Conservation (phyloP, 495 filamentous ascomycete species). For the Aspergillus carlsbadensis region DNA sequence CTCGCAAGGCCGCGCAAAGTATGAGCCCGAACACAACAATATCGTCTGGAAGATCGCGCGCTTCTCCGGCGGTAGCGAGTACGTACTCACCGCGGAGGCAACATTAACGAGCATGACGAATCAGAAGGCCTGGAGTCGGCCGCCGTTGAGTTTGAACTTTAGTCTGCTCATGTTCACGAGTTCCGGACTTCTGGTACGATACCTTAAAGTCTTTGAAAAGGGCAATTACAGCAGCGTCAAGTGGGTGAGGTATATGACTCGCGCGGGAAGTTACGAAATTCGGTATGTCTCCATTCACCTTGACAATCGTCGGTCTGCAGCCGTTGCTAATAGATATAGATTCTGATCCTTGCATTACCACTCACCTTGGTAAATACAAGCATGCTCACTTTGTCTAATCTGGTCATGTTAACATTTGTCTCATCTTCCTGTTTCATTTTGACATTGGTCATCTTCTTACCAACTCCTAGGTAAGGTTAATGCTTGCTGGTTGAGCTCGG, state of each 20-base stretch:
- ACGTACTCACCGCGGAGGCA: constrained; percentile 90
- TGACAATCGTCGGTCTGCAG: neutral
- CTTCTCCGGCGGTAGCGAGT: constrained; percentile 95
- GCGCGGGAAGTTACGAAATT: constrained; percentile 67
- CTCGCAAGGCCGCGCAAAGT: constrained; percentile 94
- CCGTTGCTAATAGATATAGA: constrained; percentile 1
- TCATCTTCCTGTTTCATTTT: neutral
- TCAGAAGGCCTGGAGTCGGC: constrained; percentile 95
- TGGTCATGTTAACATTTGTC: neutral
- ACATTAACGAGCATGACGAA: constrained; percentile 95
- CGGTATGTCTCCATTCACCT: constrained; percentile 35
- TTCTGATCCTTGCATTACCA: constrained; percentile 11
- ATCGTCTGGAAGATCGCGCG: constrained; percentile 99
- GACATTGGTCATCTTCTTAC: neutral
- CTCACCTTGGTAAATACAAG: neutral
- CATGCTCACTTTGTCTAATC: neutral
- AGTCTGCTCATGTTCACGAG: constrained; percentile 97
- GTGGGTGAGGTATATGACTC: constrained; percentile 99
- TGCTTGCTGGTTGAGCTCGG: constrained; percentile 15
- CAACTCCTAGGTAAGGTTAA: neutral
- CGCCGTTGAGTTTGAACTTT: constrained; percentile 89
- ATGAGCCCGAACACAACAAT: constrained; percentile 95
- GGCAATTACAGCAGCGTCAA: constrained; percentile 97
- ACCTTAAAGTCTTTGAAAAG: constrained; percentile 99
- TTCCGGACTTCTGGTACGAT: constrained; percentile 85